These are phyloP conservation scores for Penicillium sp. DNA, from an alignment of 2,329 filamentous ascomycete genomes.

Conservation along the genomic window DNA sequence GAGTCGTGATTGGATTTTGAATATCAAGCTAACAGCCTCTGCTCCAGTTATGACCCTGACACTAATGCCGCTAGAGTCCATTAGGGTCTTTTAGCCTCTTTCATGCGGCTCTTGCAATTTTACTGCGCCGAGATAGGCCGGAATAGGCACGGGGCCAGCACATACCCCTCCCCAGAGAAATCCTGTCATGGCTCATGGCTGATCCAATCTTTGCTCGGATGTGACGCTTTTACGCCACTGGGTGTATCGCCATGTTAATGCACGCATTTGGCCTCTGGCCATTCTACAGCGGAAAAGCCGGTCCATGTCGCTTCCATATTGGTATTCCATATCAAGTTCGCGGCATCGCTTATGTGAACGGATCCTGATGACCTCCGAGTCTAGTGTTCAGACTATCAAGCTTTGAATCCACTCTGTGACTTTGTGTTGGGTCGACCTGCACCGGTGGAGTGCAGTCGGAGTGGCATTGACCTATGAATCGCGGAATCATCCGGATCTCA, in stretches of 20 bases:
- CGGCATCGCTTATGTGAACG: not conserved
- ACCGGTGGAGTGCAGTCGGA: not conserved
- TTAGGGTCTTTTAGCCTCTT: conserved; percentile 8
- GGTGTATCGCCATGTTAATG: not conserved
- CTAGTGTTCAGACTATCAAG: not conserved
- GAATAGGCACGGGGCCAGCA: not conserved
- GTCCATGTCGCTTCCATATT: not conserved
- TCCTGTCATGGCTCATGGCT: not conserved
- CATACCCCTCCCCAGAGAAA: not conserved
- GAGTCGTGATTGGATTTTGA: conserved; percentile 1
- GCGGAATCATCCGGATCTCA: not conserved
- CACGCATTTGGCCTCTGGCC: not conserved
- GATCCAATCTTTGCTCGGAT: not conserved
- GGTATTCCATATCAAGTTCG: not conserved
- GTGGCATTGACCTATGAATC: not conserved
- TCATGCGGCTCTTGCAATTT: conserved; percentile 21
- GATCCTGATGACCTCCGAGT: not conserved
- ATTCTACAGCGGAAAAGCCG: not conserved
- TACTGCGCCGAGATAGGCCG: conserved; percentile 1
- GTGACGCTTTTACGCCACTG: not conserved
- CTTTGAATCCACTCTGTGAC: not conserved
- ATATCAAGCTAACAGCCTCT: not conserved
- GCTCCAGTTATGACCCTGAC: conserved; percentile 7
- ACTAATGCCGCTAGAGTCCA: conserved; percentile 3
- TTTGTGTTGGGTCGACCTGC: not conserved